Percentiles rank a stretch among this genome's conserved stretches.
phyloP scores from a whole-genome alignment of 169 alveolate species.

The Plasmodium inui region DNA sequence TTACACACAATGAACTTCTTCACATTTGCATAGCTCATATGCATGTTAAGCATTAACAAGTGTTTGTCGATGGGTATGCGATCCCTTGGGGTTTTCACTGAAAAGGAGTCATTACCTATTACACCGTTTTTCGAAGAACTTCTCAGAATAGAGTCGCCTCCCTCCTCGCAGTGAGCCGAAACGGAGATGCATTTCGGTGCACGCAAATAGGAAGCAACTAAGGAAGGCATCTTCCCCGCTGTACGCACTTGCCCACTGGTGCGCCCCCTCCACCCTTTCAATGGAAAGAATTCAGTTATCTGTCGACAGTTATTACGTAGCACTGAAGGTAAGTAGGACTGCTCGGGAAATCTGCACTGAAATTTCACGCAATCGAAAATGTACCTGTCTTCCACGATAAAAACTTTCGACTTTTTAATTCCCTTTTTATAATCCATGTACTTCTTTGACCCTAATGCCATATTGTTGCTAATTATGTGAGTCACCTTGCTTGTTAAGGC shows the following conservation, averaged over 20 bases:
- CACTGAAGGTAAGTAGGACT: slow-evolving; percentile 25
- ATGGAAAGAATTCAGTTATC: slow-evolving; percentile 63
- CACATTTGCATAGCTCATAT: slow-evolving; percentile 42
- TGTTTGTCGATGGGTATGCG: not conserved
- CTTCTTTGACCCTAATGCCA: slow-evolving; percentile 70
- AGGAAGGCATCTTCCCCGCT: not conserved
- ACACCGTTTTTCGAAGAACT: not conserved
- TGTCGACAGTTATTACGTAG: slow-evolving; percentile 40
- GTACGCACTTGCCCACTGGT: no score
- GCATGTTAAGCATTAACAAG: slow-evolving; percentile 26
- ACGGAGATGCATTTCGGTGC: not conserved
- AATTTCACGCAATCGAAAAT: slow-evolving; percentile 48
- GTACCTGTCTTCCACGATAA: slow-evolving; percentile 49
- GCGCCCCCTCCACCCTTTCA: no score
- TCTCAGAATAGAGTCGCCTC: not conserved
- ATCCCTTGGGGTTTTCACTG: not conserved
- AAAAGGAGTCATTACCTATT: not conserved
- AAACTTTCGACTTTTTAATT: slow-evolving; percentile 38
- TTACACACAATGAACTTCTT: slow-evolving; percentile 35
- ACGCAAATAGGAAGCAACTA: not conserved
- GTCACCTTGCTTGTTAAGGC: slow-evolving; percentile 52
- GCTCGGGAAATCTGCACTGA: slow-evolving; percentile 40
- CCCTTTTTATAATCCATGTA: slow-evolving; percentile 58
- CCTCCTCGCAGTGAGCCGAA: not conserved
- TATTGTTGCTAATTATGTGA: slow-evolving; percentile 68